Evolutionary conservation across 495 filamentous ascomycete genomes (phyloP).

Genomic region (Haplographium delicatum): DNA sequence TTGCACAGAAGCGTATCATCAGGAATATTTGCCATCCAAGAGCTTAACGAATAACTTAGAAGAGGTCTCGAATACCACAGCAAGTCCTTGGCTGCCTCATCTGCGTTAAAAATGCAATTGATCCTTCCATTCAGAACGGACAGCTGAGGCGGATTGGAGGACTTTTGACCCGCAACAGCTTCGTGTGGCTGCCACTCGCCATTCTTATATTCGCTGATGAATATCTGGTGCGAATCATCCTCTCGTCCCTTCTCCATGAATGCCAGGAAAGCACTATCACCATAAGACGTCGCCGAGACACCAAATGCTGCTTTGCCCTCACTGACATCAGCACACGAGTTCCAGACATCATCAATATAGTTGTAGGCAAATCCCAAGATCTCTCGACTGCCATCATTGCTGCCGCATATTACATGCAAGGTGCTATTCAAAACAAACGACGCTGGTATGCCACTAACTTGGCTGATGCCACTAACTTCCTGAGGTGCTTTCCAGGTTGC

Average conservation of each 20-base stretch:
- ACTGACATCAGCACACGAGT: slow-evolving; percentile 23
- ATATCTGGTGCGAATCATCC: slow-evolving; percentile 20
- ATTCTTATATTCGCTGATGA: slow-evolving; percentile 23
- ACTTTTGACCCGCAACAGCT: slow-evolving; percentile 18
- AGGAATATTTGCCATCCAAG: slow-evolving; percentile 18
- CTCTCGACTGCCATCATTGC: slow-evolving; percentile 19
- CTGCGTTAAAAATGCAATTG: slow-evolving; percentile 31
- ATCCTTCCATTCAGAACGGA: slow-evolving; percentile 27
- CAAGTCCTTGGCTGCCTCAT: slow-evolving; percentile 21
- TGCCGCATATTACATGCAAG: slow-evolving; percentile 25
- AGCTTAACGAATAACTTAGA: slow-evolving; percentile 15
- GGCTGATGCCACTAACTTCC: slow-evolving; percentile 6
- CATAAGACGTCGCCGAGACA: slow-evolving; percentile 28
- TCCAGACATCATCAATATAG: slow-evolving; percentile 20
- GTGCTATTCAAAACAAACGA: slow-evolving; percentile 24
- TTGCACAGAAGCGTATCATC: slow-evolving; percentile 12
- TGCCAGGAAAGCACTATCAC: slow-evolving; percentile 26
- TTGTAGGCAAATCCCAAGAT: slow-evolving; percentile 25
- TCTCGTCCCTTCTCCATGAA: slow-evolving; percentile 24
- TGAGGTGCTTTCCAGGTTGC: slow-evolving; percentile 20
- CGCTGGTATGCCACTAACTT: slow-evolving; percentile 26
- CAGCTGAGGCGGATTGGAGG: slow-evolving; percentile 28
- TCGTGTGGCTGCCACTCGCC: slow-evolving; percentile 26
- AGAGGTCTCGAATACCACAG: slow-evolving; percentile 29
- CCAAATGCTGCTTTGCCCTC: slow-evolving; percentile 26